Percentiles rank a stretch among this genome's conserved stretches.
These are phyloP conservation scores for Zymoseptoria tritici DNA, from an alignment of 2,329 filamentous ascomycete genomes.

Conservation along the genomic window DNA sequence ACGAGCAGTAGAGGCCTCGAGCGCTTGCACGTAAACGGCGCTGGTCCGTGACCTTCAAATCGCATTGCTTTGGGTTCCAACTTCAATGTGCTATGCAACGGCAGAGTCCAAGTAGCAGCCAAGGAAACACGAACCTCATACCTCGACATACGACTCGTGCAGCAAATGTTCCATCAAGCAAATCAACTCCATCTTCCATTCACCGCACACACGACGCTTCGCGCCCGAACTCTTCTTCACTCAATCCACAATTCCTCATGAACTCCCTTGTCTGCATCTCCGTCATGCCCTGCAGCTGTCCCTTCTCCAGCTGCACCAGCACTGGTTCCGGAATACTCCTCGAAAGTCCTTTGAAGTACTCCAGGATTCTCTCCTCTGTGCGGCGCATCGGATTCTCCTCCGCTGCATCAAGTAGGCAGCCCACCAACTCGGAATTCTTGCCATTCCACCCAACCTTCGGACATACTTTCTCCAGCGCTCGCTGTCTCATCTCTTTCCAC, in stretches of 20 bases:
- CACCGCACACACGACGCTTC: background rate
- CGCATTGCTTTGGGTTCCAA: too few species aligned
- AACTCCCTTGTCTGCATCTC: conserved; percentile 33
- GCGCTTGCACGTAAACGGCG: too few species aligned
- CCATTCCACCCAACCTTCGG: conserved; percentile 12
- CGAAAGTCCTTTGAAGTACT: conserved; percentile 39
- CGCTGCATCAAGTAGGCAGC: conserved; percentile 26
- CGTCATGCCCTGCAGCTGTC: conserved; percentile 35
- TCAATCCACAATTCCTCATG: conserved; percentile 23
- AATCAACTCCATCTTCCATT: background rate
- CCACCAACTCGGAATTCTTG: conserved; percentile 8
- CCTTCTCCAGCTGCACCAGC: conserved; percentile 46
- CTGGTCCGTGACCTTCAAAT: too few species aligned
- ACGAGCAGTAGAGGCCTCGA: too few species aligned
- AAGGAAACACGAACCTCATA: too few species aligned
- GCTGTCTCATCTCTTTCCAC: conserved; percentile 33
- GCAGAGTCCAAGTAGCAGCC: too few species aligned
- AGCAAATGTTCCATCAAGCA: background rate
- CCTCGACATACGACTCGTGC: too few species aligned
- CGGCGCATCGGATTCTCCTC: conserved; percentile 26
- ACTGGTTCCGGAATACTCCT: conserved; percentile 40
- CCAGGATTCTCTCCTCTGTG: conserved; percentile 36
- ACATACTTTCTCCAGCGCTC: conserved; percentile 27
- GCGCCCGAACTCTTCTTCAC: conserved; percentile 3
- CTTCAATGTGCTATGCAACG: too few species aligned